Evolutionary conservation across 2,329 filamentous ascomycete species (phyloP).

Genomic region (Hirsutella rhossiliensis): DNA sequence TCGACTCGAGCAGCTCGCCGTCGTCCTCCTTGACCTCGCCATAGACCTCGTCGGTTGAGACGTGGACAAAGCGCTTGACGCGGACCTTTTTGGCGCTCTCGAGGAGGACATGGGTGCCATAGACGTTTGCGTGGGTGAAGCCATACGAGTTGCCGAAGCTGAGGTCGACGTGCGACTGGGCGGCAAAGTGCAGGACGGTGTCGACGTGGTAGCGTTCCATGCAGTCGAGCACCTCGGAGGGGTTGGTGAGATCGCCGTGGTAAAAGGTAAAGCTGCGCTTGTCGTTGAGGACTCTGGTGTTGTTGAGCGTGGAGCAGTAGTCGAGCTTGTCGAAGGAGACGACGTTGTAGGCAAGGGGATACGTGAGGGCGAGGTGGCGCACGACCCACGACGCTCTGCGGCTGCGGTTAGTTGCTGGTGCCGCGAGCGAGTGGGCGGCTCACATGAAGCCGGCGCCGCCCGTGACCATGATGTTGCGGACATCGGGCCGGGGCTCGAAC

Average conservation of each 20-base stretch:
- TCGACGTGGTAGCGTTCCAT: constrained; percentile 63
- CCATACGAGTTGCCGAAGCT: constrained; percentile 74
- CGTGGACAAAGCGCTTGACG: constrained; percentile 65
- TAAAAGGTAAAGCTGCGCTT: constrained; percentile 67
- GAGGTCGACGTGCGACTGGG: constrained; percentile 74
- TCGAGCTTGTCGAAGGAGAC: constrained; percentile 79
- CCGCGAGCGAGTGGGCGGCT: constrained; percentile 16
- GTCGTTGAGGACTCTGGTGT: constrained; percentile 56
- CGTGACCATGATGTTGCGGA: constrained; percentile 74
- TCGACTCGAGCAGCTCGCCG: constrained; percentile 60
- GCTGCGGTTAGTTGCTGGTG: neutral
- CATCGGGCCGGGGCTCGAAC: constrained; percentile 55
- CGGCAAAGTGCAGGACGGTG: constrained; percentile 73
- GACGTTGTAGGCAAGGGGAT: constrained; percentile 63
- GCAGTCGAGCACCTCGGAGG: constrained; percentile 56
- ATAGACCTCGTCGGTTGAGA: constrained; percentile 79
- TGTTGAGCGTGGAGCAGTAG: constrained; percentile 71
- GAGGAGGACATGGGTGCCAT: constrained; percentile 71
- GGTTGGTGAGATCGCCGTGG: constrained; percentile 66
- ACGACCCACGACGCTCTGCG: constrained; percentile 70
- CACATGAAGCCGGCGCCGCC: constrained; percentile 81
- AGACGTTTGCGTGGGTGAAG: constrained; percentile 73
- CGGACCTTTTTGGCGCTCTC: constrained; percentile 64
- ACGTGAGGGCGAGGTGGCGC: constrained; percentile 63
- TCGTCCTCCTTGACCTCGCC: constrained; percentile 64